Evolutionary conservation across 208 protist species (phyloP).

Genomic region (Hexamita inflata): DNA sequence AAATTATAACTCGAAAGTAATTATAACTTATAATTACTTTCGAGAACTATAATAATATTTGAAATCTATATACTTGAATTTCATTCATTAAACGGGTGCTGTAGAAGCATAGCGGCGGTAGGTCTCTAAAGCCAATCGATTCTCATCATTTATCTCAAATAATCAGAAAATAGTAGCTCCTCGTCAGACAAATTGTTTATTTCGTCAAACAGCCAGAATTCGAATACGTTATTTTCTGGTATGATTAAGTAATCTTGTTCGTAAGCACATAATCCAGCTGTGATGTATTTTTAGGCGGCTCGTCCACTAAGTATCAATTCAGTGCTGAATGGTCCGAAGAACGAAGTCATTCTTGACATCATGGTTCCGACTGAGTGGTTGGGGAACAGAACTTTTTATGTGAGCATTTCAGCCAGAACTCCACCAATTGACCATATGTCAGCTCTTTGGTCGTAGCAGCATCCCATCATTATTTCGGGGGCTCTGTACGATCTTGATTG

Average conservation of each 20-base stretch:
- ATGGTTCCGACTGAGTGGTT: conserved; percentile 38
- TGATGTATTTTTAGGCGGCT: conserved; percentile 15
- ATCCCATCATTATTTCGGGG: conserved; percentile 61
- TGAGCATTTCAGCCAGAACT: conserved; percentile 59
- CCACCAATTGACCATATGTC: conserved; percentile 64
- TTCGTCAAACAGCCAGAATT: not conserved
- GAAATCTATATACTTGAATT: too few species aligned
- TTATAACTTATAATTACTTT: too few species aligned
- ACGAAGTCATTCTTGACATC: conserved; percentile 25
- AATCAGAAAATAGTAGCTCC: conserved; percentile 6
- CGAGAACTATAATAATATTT: too few species aligned
- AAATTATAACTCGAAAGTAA: too few species aligned
- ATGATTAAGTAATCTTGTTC: not conserved
- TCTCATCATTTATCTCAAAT: conserved; percentile 20
- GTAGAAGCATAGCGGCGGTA: conserved; percentile 25
- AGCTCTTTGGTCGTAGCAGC: conserved; percentile 32
- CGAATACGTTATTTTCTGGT: not conserved
- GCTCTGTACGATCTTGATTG: conserved; percentile 61
- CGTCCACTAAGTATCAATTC: conserved; percentile 20
- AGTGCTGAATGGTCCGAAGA: conserved; percentile 32
- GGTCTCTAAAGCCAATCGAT: conserved; percentile 29
- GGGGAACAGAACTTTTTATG: conserved; percentile 53
- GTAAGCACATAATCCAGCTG: not conserved
- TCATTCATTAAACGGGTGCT: conserved; percentile 34
- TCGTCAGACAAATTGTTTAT: not conserved